Evolutionary conservation across 805 yeast species (phyloP), one percentile per base, ranked within the genome.

Genomic region (Kodamaea kakaduensis): DNA sequence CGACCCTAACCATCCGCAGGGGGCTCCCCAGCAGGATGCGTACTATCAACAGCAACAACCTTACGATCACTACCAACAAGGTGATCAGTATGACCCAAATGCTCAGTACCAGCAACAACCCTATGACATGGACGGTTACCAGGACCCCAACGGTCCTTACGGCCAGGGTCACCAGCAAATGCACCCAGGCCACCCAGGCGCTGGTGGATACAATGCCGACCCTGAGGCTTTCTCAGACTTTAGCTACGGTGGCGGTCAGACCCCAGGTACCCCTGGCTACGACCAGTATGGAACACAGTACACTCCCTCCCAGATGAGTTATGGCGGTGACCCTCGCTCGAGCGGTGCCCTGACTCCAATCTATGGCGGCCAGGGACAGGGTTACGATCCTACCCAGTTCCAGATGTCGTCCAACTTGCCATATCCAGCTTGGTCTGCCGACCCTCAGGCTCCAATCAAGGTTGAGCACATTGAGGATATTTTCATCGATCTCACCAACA

Each of bases 391-490:
- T 21, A 67, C 78, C 6, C 79, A 53, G 59, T 77, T 56, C 65
- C 84, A 53, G 66, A 80, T 71, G 81, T 86, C 58, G 50, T 82
- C 65, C 73, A 95, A 50, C 78, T 88, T 93, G 61, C 99, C 98
- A 21, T 93, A 90, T 61, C 98, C 99, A 28, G 97, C 98, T 34
- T 93, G 98, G 98, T 85, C 96, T 17, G 95, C 95, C 31, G 97
- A 93, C 62, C 89, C 84, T 38, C 90, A 80, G 56, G 84, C 82
- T 15, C 96, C 96, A 6, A 73, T 93, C 30, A 71, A 84, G 32
- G 73, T 76, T 44, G 93, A 84, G 61, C 90, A 84, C 58, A 81
- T 84, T 56, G 94, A 84, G 66, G 94, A 84, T 66, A 77, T 84
- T 24, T 84, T 84, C 56, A 84, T 84, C 53, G 93, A 84, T 59